phyloP scores from a whole-genome alignment of 1,139 yeast genomes.

The Magnusiomyces paraingens region DNA sequence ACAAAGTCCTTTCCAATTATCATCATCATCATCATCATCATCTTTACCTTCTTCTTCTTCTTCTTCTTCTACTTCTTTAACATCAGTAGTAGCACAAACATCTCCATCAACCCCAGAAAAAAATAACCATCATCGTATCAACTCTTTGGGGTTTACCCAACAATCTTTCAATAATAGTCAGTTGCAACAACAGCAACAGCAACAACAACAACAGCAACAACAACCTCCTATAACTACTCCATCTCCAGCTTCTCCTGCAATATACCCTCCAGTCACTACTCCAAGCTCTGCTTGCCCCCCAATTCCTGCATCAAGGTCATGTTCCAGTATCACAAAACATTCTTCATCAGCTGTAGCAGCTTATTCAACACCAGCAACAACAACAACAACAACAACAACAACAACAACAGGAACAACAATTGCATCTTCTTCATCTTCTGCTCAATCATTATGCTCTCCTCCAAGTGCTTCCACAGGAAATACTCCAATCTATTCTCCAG shows the following conservation, averaged over 20 bases:
- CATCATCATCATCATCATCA: neutral
- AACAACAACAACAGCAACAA: neutral
- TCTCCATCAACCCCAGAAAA: neutral
- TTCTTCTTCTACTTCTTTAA: neutral
- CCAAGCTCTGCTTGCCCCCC: neutral
- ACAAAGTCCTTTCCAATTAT: neutral
- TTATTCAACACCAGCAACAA: too few relatives aligned
- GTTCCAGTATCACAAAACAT: too few relatives aligned
- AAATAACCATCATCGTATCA: too few relatives aligned
- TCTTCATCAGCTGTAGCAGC: too few relatives aligned
- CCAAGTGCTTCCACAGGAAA: too few relatives aligned
- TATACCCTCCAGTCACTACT: neutral
- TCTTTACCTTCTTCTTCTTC: neutral
- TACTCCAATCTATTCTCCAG: too few relatives aligned
- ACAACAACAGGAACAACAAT: too few relatives aligned
- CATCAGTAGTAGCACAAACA: neutral
- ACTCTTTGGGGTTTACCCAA: too few relatives aligned
- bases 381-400: too few relatives aligned
- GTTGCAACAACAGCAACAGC: neutral
- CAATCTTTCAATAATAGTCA: neutral
- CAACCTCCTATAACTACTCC: constrained; percentile 1
- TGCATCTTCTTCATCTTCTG: too few relatives aligned
- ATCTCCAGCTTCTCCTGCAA: neutral
- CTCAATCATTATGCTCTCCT: too few relatives aligned
- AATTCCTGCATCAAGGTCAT: neutral